Conservation (phyloP, 129 eudicot species). For the Logfia minima region DNA sequence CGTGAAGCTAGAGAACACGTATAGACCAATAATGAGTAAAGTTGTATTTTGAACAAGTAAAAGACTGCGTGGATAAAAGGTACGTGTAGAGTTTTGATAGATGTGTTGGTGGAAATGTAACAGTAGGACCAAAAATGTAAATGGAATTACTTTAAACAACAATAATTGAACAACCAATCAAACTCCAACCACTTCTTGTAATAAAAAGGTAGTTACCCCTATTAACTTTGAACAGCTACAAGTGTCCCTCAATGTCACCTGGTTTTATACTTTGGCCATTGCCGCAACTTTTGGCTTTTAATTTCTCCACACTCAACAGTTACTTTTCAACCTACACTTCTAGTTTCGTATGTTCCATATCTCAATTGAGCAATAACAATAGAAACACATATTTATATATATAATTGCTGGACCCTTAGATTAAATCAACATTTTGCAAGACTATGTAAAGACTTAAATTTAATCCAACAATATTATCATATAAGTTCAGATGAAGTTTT, state of each 20-base stretch:
- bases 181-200: constrained; percentile 21
- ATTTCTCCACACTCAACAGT: constrained; percentile 7
- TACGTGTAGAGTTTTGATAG: neutral
- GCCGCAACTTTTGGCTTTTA: constrained; percentile 21
- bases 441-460: too few relatives aligned
- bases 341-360: neutral
- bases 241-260: constrained; percentile 24
- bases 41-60: constrained; percentile 3
- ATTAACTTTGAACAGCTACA: constrained; percentile 6
- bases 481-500: too few relatives aligned
- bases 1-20: constrained; percentile 9
- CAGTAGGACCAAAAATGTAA: constrained; percentile 20
- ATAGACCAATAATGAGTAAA: neutral
- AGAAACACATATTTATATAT: neutral
- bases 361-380: neutral
- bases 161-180: constrained; percentile 37
- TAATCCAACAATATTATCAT: too few relatives aligned
- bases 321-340: constrained; percentile 4
- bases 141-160: constrained; percentile 33
- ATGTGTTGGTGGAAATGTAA: constrained; percentile 32
- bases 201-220: constrained; percentile 1
- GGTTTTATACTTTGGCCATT: constrained; percentile 12
- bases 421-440: too few relatives aligned
- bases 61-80: constrained; percentile 22
- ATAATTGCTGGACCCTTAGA: too few relatives aligned